Evolutionary conservation across 306 rosid species (phyloP).

Genomic region (Malus domestica): DNA sequence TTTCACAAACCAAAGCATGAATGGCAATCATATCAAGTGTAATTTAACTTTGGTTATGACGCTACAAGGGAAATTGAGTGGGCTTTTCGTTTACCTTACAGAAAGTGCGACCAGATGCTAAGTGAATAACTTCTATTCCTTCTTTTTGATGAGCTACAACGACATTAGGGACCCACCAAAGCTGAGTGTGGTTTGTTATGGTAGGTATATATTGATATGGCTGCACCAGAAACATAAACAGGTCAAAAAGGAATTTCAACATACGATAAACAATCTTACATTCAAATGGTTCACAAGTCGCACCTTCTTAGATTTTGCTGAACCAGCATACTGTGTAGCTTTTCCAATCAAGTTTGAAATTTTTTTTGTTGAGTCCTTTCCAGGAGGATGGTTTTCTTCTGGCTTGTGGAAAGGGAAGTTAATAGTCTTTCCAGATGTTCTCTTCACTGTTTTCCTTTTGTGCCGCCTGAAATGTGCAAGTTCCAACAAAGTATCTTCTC

Average conservation of each 20-base stretch:
- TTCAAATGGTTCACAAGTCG: slow-evolving; percentile 13
- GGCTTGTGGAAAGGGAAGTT: slow-evolving; percentile 78
- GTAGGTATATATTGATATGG: slow-evolving; percentile 77
- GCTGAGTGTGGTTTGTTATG: slow-evolving; percentile 90
- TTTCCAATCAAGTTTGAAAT: slow-evolving; percentile 82
- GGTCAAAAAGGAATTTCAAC: background rate
- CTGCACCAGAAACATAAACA: slow-evolving; percentile 46
- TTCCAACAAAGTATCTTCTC: slow-evolving; percentile 86
- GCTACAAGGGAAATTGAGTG: background rate
- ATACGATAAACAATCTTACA: background rate
- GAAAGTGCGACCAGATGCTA: slow-evolving; percentile 90
- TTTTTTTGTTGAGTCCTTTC: slow-evolving; percentile 88
- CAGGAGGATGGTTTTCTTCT: slow-evolving; percentile 92
- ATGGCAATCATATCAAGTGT: background rate
- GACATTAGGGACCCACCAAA: slow-evolving; percentile 99
- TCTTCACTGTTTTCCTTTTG: slow-evolving; percentile 84
- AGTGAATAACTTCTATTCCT: slow-evolving; percentile 90
- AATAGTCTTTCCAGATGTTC: slow-evolving; percentile 53
- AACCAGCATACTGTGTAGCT: slow-evolving; percentile 84
- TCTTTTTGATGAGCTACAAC: slow-evolving; percentile 94
- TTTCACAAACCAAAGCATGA: background rate
- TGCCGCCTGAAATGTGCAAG: slow-evolving; percentile 78
- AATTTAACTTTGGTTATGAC: background rate
- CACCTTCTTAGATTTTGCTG: slow-evolving; percentile 80
- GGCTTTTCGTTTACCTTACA: slow-evolving; percentile 58